Conservation (phyloP, 2,329 filamentous ascomycete species). For the Thielaviopsis populi region DNA sequence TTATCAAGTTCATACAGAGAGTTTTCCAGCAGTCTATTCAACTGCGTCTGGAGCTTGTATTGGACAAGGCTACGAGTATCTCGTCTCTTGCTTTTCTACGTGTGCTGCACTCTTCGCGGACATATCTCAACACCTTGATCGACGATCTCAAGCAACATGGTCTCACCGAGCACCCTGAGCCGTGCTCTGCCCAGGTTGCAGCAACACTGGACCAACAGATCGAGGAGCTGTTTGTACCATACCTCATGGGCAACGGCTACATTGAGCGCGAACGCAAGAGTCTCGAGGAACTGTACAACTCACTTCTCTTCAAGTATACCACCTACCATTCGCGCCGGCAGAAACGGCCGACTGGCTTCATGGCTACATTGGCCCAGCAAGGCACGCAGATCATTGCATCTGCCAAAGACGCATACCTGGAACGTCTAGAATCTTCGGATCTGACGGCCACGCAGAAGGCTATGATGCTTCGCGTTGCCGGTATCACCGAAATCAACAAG, state of each 20-base stretch:
- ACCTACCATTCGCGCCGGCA: slow-evolving; percentile 84
- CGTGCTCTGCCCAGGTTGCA: slow-evolving; percentile 72
- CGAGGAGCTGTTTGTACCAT: slow-evolving; percentile 62
- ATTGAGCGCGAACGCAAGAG: slow-evolving; percentile 55
- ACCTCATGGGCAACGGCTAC: slow-evolving; percentile 53
- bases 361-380: slow-evolving; percentile 79
- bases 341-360: slow-evolving; percentile 80
- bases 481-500: slow-evolving; percentile 60
- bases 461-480: slow-evolving; percentile 80
- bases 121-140: slow-evolving; percentile 72
- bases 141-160: slow-evolving; percentile 92
- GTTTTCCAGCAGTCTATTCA: slow-evolving; percentile 98
- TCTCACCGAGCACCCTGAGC: slow-evolving; percentile 85
- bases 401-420: slow-evolving; percentile 81
- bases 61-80: slow-evolving; percentile 84
- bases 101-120: slow-evolving; percentile 77
- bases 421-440: slow-evolving; percentile 75
- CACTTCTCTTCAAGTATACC: slow-evolving; percentile 87
- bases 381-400: slow-evolving; percentile 77
- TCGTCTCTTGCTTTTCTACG: slow-evolving; percentile 85
- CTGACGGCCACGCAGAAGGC: slow-evolving; percentile 75
- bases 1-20: slow-evolving; percentile 83
- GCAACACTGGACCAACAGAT: slow-evolving; percentile 59
- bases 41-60: slow-evolving; percentile 83
- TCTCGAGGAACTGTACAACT: slow-evolving; percentile 72